Evolutionary conservation across 2,329 filamentous ascomycete species (phyloP).

Genomic region (Clonostachys chloroleuca): DNA sequence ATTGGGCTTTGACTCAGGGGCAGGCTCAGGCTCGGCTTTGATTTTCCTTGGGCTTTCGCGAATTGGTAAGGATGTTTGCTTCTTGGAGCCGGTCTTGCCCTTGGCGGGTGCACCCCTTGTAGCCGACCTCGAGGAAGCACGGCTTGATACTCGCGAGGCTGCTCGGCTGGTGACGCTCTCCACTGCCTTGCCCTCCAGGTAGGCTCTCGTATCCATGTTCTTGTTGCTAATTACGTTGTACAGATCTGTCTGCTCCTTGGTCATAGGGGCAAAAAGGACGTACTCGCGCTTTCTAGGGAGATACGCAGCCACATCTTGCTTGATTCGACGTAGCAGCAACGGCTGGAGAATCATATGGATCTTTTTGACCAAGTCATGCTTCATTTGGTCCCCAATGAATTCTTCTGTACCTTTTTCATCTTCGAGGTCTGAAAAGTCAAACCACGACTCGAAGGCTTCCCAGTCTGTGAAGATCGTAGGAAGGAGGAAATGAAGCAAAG

Average conservation of each 20-base stretch:
- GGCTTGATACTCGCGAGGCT: constrained; percentile 21
- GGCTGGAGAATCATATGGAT: constrained; percentile 93
- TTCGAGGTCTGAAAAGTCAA: constrained; percentile 89
- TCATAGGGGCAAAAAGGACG: constrained; percentile 89
- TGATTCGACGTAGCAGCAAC: constrained; percentile 80
- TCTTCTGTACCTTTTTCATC: constrained; percentile 77
- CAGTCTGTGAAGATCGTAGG: constrained; percentile 91
- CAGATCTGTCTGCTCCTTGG: constrained; percentile 82
- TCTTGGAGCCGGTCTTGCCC: not conserved
- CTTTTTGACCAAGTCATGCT: constrained; percentile 54
- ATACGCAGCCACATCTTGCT: constrained; percentile 85
- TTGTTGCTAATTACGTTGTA: constrained; percentile 66
- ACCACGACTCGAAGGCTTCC: constrained; percentile 92
- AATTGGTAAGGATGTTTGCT: not conserved
- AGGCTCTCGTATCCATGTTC: constrained; percentile 60
- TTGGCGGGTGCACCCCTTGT: constrained; percentile 5
- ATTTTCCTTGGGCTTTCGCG: constrained; percentile 1
- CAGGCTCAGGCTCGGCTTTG: not conserved
- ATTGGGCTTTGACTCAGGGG: not conserved
- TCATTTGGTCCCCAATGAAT: constrained; percentile 71
- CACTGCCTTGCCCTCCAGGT: constrained; percentile 75
- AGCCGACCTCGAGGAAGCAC: constrained; percentile 20
- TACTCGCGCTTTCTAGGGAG: constrained; percentile 98
- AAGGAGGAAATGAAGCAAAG: constrained; percentile 85
- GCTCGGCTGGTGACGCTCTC: constrained; percentile 48